A percentile compares a stretch with the other conserved stretches of the same genome.
phyloP scores from a whole-genome alignment of 2,329 filamentous ascomycete species.

The Westerdykella ornata region DNA sequence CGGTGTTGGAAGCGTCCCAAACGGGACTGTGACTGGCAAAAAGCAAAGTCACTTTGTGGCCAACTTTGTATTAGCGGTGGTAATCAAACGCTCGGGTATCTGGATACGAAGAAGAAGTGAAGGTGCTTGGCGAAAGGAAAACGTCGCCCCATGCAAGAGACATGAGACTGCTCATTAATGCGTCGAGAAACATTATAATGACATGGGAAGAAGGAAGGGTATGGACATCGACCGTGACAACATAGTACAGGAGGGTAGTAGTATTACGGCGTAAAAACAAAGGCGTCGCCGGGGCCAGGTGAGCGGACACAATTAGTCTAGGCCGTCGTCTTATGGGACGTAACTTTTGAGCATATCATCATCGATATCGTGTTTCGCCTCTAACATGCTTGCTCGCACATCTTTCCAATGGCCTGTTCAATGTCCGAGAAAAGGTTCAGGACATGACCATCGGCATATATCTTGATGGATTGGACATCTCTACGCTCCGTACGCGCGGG shows the following conservation, averaged over 20 bases:
- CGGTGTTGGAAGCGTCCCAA: too few species aligned
- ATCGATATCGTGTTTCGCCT: conserved; percentile 8
- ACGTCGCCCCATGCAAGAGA: conserved; percentile 3
- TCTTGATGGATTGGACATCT: conserved; percentile 40
- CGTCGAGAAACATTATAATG: conserved; percentile 6
- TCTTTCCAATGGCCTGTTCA: conserved; percentile 38
- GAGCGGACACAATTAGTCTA: too few species aligned
- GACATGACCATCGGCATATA: conserved; percentile 40
- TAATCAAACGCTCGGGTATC: conserved; percentile 22
- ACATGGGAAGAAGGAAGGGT: conserved; percentile 13
- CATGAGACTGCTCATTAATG: neutral
- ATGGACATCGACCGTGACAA: conserved; percentile 23
- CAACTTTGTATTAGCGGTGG: conserved; percentile 14
- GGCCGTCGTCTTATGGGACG: too few species aligned
- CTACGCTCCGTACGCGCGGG: conserved; percentile 29
- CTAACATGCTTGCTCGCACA: conserved; percentile 39
- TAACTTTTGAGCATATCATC: neutral
- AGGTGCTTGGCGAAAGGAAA: conserved; percentile 1
- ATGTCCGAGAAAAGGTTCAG: conserved; percentile 40
- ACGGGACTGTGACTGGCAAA: neutral
- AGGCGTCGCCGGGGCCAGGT: too few species aligned
- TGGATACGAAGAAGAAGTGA: conserved; percentile 9
- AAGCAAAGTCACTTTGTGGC: conserved; percentile 11
- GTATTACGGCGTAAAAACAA: conserved; percentile 1
- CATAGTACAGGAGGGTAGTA: conserved; percentile 15